Conservation (phyloP, 345 rosid species). For the Microcos paniculata region DNA sequence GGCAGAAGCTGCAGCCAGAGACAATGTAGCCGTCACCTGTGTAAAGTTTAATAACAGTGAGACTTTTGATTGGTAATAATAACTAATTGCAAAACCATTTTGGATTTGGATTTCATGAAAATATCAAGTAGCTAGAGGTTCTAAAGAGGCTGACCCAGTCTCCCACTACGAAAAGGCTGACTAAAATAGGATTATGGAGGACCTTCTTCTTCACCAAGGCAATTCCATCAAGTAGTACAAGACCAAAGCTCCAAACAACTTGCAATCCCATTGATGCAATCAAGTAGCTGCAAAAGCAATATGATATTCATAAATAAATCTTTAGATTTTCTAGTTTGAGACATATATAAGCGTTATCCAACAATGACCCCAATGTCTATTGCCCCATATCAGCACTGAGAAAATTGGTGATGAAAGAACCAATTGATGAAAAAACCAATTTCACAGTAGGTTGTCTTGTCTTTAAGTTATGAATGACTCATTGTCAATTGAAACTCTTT, state of each 20-base stretch:
- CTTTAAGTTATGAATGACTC: background rate
- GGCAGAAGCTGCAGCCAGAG: slow-evolving; percentile 76
- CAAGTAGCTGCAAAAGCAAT: slow-evolving; percentile 56
- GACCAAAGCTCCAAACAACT: slow-evolving; percentile 80
- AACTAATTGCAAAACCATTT: background rate
- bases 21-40: slow-evolving; percentile 65
- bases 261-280: slow-evolving; percentile 92
- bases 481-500: background rate
- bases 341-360: background rate
- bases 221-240: slow-evolving; percentile 57
- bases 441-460: background rate
- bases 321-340: background rate
- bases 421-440: background rate
- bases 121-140: slow-evolving; percentile 3
- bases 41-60: slow-evolving; percentile 10
- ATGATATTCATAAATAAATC: background rate
- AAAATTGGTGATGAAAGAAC: background rate
- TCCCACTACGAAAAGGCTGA: slow-evolving; percentile 86
- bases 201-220: slow-evolving; percentile 60
- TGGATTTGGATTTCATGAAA: slow-evolving; percentile 2
- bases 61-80: background rate
- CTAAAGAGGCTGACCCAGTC: slow-evolving; percentile 58
- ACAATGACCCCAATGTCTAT: background rate
- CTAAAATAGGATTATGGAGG: slow-evolving; percentile 46
- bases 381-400: background rate